Evolutionary conservation across 2,329 filamentous ascomycete genomes (phyloP), one percentile per base, ranked within the genome.

Genomic region (Verticillium nubilum): DNA sequence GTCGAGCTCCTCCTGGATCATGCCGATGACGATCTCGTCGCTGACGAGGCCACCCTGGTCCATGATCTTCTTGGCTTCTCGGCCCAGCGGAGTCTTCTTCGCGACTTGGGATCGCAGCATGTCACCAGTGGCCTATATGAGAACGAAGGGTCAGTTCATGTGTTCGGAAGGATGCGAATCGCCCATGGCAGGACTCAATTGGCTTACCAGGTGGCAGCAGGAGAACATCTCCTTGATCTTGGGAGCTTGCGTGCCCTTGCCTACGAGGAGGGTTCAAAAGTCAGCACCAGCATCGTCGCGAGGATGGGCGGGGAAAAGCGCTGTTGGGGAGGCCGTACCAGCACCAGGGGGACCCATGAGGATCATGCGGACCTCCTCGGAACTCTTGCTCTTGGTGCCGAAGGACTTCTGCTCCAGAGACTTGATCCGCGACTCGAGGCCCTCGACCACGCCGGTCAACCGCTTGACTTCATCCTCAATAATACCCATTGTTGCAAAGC

Each of bases 31-130:
- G 74, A 99, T 99, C 74, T 98, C 94, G 77, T 99, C 95, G 76
- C 92, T 96, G 75, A 99, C 95, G 61, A 99, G 87, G 68, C 94
- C 94, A 69, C 95, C 95, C 75, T 94, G 90, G 74, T 99, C 95
- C 95, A 99, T 99, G 77, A 99, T 99, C 87, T 98, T 98, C 88
- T 99, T 99, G 67, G 95, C 95, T 82, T 97, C 92, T 73, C 90
- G 86, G 68, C 95, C 95, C 66, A 99, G 87, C 61, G 90, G 79
- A 60, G 95, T 99, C 87, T 98, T 97, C 81, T 96, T 96, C 66
- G 94, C 90, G 73, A 99, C 95, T 78, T 99, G 95, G 67, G 93
- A 96, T 72, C 95, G 92, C 72, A 99, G 86, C 95, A 99, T 99
- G 79, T 99, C 95, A 75, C 95, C 95, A 61, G 95, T 99, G 65